phyloP scores from a whole-genome alignment of 148 eudicot genomes.

The Silene latifolia region DNA sequence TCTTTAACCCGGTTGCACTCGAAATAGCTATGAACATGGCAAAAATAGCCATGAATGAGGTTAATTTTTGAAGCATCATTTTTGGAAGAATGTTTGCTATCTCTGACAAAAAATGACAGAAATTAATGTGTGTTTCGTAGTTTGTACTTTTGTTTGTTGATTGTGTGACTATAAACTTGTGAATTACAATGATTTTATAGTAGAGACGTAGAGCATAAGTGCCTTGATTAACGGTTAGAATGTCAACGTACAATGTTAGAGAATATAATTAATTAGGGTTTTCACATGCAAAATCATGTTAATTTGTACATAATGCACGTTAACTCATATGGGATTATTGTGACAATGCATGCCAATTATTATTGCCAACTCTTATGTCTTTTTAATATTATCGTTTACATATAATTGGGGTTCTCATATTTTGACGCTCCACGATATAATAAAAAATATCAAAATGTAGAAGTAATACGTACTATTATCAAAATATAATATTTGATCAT shows the following conservation, averaged over 20 bases:
- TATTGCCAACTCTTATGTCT: not conserved
- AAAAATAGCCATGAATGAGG: constrained; percentile 13
- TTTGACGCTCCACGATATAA: no score
- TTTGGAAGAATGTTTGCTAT: not conserved
- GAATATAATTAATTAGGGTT: not conserved
- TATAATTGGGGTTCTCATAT: not conserved
- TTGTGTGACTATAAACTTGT: not conserved
- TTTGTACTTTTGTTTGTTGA: not conserved
- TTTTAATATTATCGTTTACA: no score
- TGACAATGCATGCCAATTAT: not conserved
- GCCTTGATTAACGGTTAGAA: not conserved
- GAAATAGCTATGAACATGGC: constrained; percentile 9
- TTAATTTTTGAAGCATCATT: not conserved
- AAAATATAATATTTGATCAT: no score
- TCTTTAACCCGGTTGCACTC: constrained; percentile 26
- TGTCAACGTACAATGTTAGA: not conserved
- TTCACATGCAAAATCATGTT: not conserved
- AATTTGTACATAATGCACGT: not conserved
- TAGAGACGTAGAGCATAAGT: not conserved
- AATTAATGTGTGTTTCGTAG: not conserved
- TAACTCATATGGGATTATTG: not conserved
- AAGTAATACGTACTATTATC: no score
- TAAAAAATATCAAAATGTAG: no score
- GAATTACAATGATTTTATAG: constrained; percentile 5
- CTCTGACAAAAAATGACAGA: not conserved